Evolutionary conservation across 768 basidiomycete species (phyloP), one percentile per base, ranked within the genome.

Genomic region (Sutorius australiensis): DNA sequence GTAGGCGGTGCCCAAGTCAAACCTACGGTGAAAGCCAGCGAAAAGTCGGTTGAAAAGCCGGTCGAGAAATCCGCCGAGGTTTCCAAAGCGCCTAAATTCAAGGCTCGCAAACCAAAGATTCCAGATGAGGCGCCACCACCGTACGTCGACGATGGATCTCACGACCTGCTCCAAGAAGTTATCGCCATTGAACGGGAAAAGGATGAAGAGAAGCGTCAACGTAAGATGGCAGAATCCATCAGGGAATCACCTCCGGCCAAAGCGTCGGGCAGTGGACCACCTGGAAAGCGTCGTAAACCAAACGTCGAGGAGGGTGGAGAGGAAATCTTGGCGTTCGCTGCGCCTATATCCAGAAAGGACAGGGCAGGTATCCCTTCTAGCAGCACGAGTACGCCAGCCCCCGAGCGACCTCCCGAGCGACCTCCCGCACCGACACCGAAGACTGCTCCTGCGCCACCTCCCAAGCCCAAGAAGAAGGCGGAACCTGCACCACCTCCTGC

Each of bases 141-240:
- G 3, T 86, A 86, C 62, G 78, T 85, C 40, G 87, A 90, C 59
- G 88, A 90, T 67, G 88, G 86, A n/a, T 87, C 85, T 28, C 83
- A 87, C 58, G 89, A 92, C 61, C 75, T 92, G 37, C 72, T 89
- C 3, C 86, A 89, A 65, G 89, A 91, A 65, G 87, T 92, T 17
- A 78, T 90, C 49, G 89, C 89, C 8, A 86, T 90, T 37, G 89
- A 91, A 64, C 75, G 80, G 49, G 81, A 84, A 68, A 80, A 83
- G 66, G 75, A 76, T 48, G 80, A 84, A 61, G 76, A 77, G 54
- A 75, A 73, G 37, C 78, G 78, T 28, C 75, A 75, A 27, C 76
- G 79, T 33, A 72, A 71, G 44, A 60, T 69, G 7, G 62, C 63
- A n/a, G 79, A 74, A 36, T 71, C 71, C 48, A 71, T 67, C 17